Evolutionary conservation across 345 rosid species (phyloP), one percentile per base, ranked within the genome.

Genomic region (Geranium brycei): DNA sequence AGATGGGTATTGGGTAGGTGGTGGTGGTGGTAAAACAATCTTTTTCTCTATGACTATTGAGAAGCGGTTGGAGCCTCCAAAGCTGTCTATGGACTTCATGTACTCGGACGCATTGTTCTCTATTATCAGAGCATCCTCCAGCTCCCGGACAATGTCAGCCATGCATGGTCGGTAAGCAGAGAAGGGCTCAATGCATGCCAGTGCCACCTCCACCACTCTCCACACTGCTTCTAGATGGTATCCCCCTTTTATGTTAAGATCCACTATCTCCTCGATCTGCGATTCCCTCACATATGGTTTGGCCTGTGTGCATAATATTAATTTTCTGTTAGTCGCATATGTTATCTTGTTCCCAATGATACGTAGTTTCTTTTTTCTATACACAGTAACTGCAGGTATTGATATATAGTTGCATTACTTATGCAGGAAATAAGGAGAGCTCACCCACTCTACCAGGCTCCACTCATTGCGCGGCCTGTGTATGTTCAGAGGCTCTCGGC

Each of bases 391-490:
- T 23, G 28, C 28, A 23, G 28, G 28, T 23, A 23, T 23, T 23
- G 28, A 23, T 23, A 23, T 23, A 23, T 23, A 23, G 28, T 23
- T 23, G 28, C 28, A 23, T 23, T 23, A 23, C 28, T 23, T 23
- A 23, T 23, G 28, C 28, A 23, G 2, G 28, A 23, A 23, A 23
- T 23, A 23, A 17, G 28, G 28, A 23, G 47, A 31, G 57, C 75
- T 17, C 82, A 83, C 91, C 91, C 88, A 86, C 82, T 86, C 91
- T 53, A 86, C 85, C 76, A 86, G 80, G 74, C 88, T 86, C 91
- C 88, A 82, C 59, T 86, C 88, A 7, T 77, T 76, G 19, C 80
- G 75, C 5, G 88, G 88, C 80, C 91, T 77, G 19, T 77, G 79
- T 66, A 82, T 69, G 73, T 86, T 80, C 59, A 86, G 83, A 69